Evolutionary conservation across 192 early-diverging fungal genomes (phyloP), one percentile per base, ranked within the genome.

Genomic region (Backusella tarrabulga): DNA sequence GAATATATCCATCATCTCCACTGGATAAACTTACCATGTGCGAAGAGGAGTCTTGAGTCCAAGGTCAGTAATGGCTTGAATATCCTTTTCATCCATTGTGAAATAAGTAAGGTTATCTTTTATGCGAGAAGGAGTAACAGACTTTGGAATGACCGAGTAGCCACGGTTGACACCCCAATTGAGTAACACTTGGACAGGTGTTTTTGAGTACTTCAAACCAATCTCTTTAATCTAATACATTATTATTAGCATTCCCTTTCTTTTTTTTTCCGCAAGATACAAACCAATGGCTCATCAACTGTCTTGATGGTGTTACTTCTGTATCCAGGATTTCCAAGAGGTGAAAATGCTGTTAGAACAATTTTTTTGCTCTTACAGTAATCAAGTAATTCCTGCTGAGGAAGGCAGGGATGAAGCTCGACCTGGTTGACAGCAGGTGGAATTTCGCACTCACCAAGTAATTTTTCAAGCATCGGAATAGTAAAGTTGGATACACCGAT

Each of bases 401-500:
- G 87, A 72, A 85, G 79, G 79, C 85, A 88, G 26, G 93, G 93
- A 72, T 94, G 74, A 42, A 78, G 15, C 44, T 76, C 67, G 3
- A 85, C 77, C 81, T 96, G 93, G 83, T 92, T 90, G 40, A 91
- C 90, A 32, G 88, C 92, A 7, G 95, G 95, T 50, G 83, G 73
- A 68, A 95, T 93, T 34, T 83, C 81, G 71, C 88, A 86, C 44
- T 85, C 73, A 7, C 80, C 81, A 6, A 96, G 71, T 54, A 96
- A 83, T 44, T 91, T 81, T 74, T 92, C 80, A 34, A 93, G 80
- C 67, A 89, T 77, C 19, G 78, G 67, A 44, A 86, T 80, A 80
- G 81, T 89, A 34, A 88, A 91, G 85, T 96, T 96, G 41, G 90
- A 93, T 19, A 95, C 92, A 71, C 94, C 95, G 50, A 96, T 94